Evolutionary conservation across 805 yeast genomes (phyloP), one percentile per base, ranked within the genome.

Genomic region (Kodamaea kakaduensis): DNA sequence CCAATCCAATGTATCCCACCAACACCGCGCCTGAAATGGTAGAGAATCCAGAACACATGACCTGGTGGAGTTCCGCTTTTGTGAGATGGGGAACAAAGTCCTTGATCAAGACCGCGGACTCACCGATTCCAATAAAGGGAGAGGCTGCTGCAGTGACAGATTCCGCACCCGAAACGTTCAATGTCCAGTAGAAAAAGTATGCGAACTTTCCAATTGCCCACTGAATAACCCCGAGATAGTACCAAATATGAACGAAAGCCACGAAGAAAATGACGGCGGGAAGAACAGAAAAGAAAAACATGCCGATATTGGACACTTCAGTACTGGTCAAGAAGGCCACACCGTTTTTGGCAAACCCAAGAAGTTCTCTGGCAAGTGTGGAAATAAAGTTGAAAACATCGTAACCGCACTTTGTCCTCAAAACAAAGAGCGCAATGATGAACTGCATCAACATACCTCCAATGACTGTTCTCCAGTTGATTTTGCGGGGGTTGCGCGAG

Each of bases 111-210:
- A 78, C 71, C 5, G 82, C 81, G 36, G 76, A 67, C 58, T 77
- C 84, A 47, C 84, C 84, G 44, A 74, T 76, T 29, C 84, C 84
- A 44, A 77, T 66, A 54, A 77, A 77, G 5, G 84, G 84, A 17
- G 82, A 71, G 0, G 82, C 82, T 30, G 82, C 80, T 4, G 81
- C 80, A 18, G 77, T 78, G 31, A 77, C 73, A 17, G 81, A 75
- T 51, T 77, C 84, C 34, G 82, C 80, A 46, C 84, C 84, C 18
- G 77, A 68, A 16, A 75, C 71, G 39, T 67, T 59, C 64, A 76
- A 67, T 23, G 75, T 52, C 81, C 81, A 77, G 62, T 70, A 75
- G 63, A 78, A 76, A 45, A 77, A 69, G 47, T 57, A 55, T 13
- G 81, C 76, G 44, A 74, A 73, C 53, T 78, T 78, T 27, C 67